A percentile compares a stretch with the other conserved stretches of the same genome.
phyloP scores from a whole-genome alignment of 371 early-diverging fungal genomes.

The Zychaea mexicana region DNA sequence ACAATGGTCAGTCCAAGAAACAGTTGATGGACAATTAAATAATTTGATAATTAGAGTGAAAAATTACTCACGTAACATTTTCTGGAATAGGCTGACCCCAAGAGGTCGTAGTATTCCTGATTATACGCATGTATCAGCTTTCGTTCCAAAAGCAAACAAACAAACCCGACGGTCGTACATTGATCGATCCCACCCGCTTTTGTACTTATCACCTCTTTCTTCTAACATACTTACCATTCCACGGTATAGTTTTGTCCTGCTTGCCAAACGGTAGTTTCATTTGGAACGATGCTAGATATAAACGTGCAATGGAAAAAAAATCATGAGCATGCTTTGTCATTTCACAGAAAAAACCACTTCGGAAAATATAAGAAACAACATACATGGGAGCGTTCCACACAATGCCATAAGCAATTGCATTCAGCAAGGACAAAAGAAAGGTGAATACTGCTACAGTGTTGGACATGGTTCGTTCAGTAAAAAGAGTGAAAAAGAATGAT shows the following conservation, averaged over 20 bases:
- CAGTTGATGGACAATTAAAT: not conserved
- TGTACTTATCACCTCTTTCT: slow-evolving; percentile 14
- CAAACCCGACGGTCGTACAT: not conserved
- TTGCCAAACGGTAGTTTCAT: slow-evolving; percentile 19
- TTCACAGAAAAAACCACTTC: too few relatives aligned
- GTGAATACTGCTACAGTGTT: not conserved
- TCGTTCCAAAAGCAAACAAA: not conserved
- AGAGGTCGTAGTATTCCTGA: slow-evolving; percentile 11
- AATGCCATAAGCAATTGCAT: slow-evolving; percentile 6
- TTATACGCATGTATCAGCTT: not conserved
- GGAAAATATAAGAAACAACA: not conserved
- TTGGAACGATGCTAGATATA: slow-evolving; percentile 12
- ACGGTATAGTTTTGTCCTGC: slow-evolving; percentile 25
- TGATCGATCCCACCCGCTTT: not conserved
- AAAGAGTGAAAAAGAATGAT: too few relatives aligned
- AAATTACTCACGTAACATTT: slow-evolving; percentile 10
- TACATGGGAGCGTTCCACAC: slow-evolving; percentile 22
- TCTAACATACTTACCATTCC: slow-evolving; percentile 19
- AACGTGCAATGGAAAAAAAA: too few relatives aligned
- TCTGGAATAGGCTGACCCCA: slow-evolving; percentile 16
- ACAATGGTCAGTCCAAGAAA: not conserved
- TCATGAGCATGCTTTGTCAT: not conserved
- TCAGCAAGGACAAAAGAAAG: not conserved
- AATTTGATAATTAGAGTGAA: not conserved
- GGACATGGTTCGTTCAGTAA: slow-evolving; percentile 2